A percentile compares a stretch with the other conserved stretches of the same genome.
phyloP scores from a whole-genome alignment of 805 yeast species.

The Candida stauntonica region DNA sequence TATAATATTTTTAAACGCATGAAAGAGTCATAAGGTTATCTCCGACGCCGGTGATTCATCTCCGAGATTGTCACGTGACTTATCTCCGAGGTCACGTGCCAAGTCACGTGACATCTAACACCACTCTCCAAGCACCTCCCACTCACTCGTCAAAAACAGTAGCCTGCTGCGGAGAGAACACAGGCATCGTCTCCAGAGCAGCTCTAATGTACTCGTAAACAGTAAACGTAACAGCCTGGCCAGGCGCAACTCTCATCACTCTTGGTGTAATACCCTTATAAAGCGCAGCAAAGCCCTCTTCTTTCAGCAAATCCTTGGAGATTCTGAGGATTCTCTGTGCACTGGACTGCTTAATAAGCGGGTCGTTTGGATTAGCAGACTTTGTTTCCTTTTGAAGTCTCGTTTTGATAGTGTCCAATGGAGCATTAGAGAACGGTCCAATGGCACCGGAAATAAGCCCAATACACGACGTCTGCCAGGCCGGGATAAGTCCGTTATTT shows the following conservation, averaged over 20 bases:
- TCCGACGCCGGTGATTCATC: too few species aligned
- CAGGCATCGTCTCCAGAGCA: conserved; percentile 43
- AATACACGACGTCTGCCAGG: conserved; percentile 90
- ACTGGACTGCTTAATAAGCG: conserved; percentile 48
- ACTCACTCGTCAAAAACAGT: conserved; percentile 30
- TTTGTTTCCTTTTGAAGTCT: conserved; percentile 90
- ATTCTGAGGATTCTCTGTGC: conserved; percentile 76
- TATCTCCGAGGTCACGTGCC: too few species aligned
- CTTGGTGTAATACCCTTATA: conserved; percentile 98
- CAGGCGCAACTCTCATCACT: conserved; percentile 99
- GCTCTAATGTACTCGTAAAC: conserved; percentile 87
- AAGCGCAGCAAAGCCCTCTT: conserved; percentile 84
- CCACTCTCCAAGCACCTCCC: too few species aligned
- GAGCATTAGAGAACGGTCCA: conserved; percentile 97
- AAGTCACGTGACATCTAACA: too few species aligned
- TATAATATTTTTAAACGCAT: too few species aligned
- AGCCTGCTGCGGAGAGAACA: conserved; percentile 26
- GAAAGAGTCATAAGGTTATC: too few species aligned
- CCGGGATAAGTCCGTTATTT: conserved; percentile 52
- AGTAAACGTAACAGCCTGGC: conserved; percentile 97
- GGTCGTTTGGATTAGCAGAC: conserved; percentile 31
- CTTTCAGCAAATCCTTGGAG: conserved; percentile 73
- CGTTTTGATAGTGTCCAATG: conserved; percentile 94
- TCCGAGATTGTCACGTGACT: too few species aligned
- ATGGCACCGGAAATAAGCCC: conserved; percentile 94